phyloP scores from a whole-genome alignment of 495 filamentous ascomycete genomes.

The Terfezia boudieri region DNA sequence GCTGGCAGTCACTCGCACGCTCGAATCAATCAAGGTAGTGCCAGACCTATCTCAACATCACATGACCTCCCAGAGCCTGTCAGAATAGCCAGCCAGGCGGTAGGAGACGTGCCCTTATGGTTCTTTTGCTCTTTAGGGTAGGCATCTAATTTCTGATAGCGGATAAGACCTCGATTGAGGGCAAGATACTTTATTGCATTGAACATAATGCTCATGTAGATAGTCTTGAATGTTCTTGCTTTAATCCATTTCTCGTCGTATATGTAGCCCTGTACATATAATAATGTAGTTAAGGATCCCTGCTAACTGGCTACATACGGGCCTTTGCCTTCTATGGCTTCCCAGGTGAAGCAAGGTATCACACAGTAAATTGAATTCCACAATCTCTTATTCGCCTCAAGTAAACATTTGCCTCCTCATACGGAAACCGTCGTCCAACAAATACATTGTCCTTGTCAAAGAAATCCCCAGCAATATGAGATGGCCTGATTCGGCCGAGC shows the following conservation, averaged over 20 bases:
- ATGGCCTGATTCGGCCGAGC: slow-evolving; percentile 56
- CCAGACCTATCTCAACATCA: slow-evolving; percentile 86
- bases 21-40: slow-evolving; percentile 59
- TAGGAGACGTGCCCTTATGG: slow-evolving; percentile 82
- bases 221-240: slow-evolving; percentile 11
- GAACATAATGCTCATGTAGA: slow-evolving; percentile 70
- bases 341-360: too few relatives aligned
- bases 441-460: slow-evolving; percentile 87
- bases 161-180: slow-evolving; percentile 72
- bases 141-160: slow-evolving; percentile 58
- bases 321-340: too few relatives aligned
- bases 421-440: slow-evolving; percentile 55
- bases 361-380: too few relatives aligned
- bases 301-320: too few relatives aligned
- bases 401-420: too few relatives aligned
- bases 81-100: slow-evolving; percentile 81
- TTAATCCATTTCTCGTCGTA: too few relatives aligned
- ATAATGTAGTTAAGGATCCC: too few relatives aligned
- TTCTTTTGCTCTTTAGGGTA: slow-evolving; percentile 77
- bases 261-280: slow-evolving; percentile 32
- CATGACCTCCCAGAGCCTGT: slow-evolving; percentile 73
- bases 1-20: slow-evolving; percentile 71
- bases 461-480: slow-evolving; percentile 55
- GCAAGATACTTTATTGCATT: slow-evolving; percentile 60
- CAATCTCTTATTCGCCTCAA: too few relatives aligned